phyloP scores from a whole-genome alignment of 805 yeast genomes.

The Torulaspora maleeae region DNA sequence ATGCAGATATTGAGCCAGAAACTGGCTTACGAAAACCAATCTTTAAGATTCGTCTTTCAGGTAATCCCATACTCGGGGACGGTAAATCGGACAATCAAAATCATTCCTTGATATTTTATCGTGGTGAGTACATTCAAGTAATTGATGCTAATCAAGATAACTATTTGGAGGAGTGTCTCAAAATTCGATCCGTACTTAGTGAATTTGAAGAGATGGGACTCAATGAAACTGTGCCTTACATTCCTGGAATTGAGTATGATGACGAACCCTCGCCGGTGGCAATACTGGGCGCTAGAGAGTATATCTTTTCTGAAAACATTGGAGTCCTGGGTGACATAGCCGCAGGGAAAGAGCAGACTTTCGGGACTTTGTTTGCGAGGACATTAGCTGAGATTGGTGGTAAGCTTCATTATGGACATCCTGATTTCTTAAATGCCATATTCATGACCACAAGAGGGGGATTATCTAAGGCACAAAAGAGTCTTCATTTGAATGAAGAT shows the following conservation, averaged over 20 bases:
- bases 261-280: slow-evolving; percentile 69
- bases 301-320: slow-evolving; percentile 86
- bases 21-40: slow-evolving; percentile 58
- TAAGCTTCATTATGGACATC: slow-evolving; percentile 93
- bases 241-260: slow-evolving; percentile 51
- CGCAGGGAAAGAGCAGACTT: slow-evolving; percentile 96
- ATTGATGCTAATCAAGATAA: slow-evolving; percentile 97
- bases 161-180: slow-evolving; percentile 88
- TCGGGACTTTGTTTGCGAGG: slow-evolving; percentile 92
- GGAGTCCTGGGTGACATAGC: slow-evolving; percentile 95
- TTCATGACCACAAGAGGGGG: slow-evolving; percentile 97
- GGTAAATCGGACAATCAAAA: slow-evolving; percentile 97
- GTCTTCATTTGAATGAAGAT: slow-evolving; percentile 89
- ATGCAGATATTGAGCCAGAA: slow-evolving; percentile 48
- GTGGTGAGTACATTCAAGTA: slow-evolving; percentile 94
- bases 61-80: slow-evolving; percentile 93
- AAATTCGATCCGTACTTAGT: slow-evolving; percentile 78
- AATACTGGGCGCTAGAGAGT: slow-evolving; percentile 91
- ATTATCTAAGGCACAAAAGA: slow-evolving; percentile 89
- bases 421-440: slow-evolving; percentile 85
- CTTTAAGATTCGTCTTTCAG: slow-evolving; percentile 71
- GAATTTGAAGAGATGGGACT: slow-evolving; percentile 81
- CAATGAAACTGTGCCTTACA: slow-evolving; percentile 49
- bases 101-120: slow-evolving; percentile 74
- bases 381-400: slow-evolving; percentile 93